These are phyloP conservation scores for Apium graveolens DNA, from an alignment of 129 eudicot genomes.

Conservation along the genomic window DNA sequence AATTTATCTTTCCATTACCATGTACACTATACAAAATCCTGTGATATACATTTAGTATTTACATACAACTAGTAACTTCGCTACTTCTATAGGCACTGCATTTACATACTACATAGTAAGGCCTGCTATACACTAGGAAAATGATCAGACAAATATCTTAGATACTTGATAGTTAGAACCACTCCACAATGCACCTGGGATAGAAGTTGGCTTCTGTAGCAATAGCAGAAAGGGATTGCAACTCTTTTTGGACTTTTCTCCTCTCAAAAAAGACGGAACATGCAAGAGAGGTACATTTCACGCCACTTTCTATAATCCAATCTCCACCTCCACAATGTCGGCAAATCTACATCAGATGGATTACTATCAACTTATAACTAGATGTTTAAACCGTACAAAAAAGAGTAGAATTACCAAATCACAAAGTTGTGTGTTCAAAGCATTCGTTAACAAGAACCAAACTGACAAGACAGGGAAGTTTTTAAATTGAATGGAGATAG, in stretches of 20 bases:
- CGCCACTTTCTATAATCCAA: conserved; percentile 73
- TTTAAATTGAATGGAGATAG: neutral
- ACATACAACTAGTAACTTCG: neutral
- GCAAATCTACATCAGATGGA: conserved; percentile 51
- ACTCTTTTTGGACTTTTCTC: conserved; percentile 66
- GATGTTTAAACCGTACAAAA: neutral
- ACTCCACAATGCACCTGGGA: conserved; percentile 77
- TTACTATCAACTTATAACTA: neutral
- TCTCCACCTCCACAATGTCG: conserved; percentile 98
- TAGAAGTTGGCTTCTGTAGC: conserved; percentile 56
- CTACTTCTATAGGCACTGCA: neutral
- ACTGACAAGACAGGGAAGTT: neutral
- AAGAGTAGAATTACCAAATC: neutral
- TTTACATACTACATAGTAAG: neutral
- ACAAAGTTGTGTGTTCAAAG: no score
- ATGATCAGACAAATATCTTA: neutral
- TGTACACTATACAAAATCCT: no score
- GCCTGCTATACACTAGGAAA: neutral
- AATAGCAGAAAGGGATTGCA: conserved; percentile 57
- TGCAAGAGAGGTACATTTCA: conserved; percentile 83
- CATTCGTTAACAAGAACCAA: neutral
- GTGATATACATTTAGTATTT: neutral
- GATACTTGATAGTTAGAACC: conserved; percentile 39
- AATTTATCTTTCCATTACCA: no score
- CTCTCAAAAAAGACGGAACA: conserved; percentile 84